Percentiles rank a stretch among this genome's conserved stretches.
Conservation (phyloP, 2,329 filamentous ascomycete species). For the Keithomyces neogunnii region DNA sequence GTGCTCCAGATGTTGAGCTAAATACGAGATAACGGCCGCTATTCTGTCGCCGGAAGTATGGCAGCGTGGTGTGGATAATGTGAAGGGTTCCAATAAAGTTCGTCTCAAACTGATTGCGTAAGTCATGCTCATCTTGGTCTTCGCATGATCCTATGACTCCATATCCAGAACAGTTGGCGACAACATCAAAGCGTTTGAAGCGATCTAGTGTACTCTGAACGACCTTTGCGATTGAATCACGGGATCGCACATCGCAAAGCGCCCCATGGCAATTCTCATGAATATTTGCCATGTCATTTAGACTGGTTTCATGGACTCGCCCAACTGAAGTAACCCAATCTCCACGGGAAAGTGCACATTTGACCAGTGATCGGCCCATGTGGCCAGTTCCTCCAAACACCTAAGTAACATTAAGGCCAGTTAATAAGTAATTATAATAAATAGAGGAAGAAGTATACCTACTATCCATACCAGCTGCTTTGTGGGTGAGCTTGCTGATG, state of each 20-base stretch:
- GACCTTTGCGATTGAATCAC: constrained; percentile 65
- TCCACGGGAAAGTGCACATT: constrained; percentile 68
- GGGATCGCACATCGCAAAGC: constrained; percentile 83
- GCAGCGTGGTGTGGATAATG: constrained; percentile 81
- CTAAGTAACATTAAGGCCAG: constrained; percentile 31
- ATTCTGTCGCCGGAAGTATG: constrained; percentile 72
- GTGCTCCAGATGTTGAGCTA: constrained; percentile 80
- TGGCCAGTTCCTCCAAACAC: constrained; percentile 96
- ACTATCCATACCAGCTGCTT: constrained; percentile 81
- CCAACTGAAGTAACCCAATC: constrained; percentile 85
- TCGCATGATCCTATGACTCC: constrained; percentile 93
- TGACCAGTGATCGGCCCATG: constrained; percentile 85
- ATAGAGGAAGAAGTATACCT: background rate
- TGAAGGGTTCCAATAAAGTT: constrained; percentile 95
- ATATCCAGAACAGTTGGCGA: constrained; percentile 91
- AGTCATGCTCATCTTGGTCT: constrained; percentile 91
- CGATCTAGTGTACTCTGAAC: constrained; percentile 61
- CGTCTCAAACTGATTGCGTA: constrained; percentile 93
- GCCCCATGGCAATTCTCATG: constrained; percentile 67
- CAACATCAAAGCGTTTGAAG: constrained; percentile 78
- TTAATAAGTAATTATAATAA: background rate
- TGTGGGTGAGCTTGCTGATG: constrained; percentile 57
- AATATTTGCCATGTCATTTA: constrained; percentile 62
- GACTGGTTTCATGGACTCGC: constrained; percentile 67
- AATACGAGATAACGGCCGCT: constrained; percentile 87